Conservation (phyloP, 1,139 yeast genomes). For the Insectozyma bohioensis region DNA sequence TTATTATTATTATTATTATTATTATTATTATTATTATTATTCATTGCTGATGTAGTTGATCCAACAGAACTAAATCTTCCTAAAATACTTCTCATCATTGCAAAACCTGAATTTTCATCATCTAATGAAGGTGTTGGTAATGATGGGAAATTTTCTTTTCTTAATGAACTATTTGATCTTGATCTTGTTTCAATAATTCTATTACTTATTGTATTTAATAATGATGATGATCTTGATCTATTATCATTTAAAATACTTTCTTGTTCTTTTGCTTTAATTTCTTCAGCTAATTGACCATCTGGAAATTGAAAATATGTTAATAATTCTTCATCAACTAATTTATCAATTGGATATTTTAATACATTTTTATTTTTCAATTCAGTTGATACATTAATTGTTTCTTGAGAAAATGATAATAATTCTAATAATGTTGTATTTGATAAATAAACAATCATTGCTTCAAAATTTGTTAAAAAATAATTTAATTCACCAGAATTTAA, state of each 20-base stretch:
- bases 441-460: conserved; percentile 40
- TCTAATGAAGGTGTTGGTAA: conserved; percentile 17
- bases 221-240: conserved; percentile 41
- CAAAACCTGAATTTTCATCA: conserved; percentile 22
- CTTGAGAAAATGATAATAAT: conserved; percentile 19
- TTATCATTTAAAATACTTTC: no score
- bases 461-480: conserved; percentile 45
- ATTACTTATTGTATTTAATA: conserved; percentile 36
- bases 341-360: conserved; percentile 20
- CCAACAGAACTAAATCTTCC: conserved; percentile 33
- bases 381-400: conserved; percentile 3
- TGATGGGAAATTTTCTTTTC: conserved; percentile 31
- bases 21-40: no score
- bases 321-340: conserved; percentile 35
- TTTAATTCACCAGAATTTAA: conserved; percentile 41
- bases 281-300: conserved; percentile 23
- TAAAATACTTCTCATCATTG: conserved; percentile 36
- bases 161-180: conserved; percentile 33
- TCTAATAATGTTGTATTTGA: conserved; percentile 39
- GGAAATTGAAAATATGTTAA: conserved; percentile 33
- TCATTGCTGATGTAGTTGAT: no score
- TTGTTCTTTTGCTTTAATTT: conserved; percentile 17
- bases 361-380: conserved; percentile 19
- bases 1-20: no score
- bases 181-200: conserved; percentile 34